phyloP scores from a whole-genome alignment of 352 stramenopile genomes.

The Poterioochromonas sp. region DNA sequence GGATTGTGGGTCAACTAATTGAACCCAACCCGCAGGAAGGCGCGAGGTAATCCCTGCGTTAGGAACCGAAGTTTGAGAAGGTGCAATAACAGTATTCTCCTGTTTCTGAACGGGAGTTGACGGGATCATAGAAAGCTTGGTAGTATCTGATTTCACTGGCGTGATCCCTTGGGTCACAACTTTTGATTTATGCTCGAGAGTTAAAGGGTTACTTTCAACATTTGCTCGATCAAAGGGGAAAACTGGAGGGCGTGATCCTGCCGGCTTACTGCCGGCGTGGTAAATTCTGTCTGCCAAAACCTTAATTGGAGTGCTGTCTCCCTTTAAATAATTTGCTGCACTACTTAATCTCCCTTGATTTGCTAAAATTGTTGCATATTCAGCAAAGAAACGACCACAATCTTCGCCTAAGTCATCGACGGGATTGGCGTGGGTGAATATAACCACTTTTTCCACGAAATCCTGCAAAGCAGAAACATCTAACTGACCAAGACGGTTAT shows the following conservation, averaged over 20 bases:
- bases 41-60: conserved; percentile 4
- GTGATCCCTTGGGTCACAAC: conserved; percentile 52
- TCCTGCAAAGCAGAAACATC: conserved; percentile 77
- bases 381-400: conserved; percentile 72
- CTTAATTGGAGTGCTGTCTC: conserved; percentile 59
- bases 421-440: conserved; percentile 59
- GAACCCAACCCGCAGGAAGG: conserved; percentile 55
- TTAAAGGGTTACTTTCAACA: conserved; percentile 46
- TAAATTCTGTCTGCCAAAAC: conserved; percentile 73
- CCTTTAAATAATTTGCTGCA: conserved; percentile 79
- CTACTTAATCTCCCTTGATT: conserved; percentile 79
- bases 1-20: conserved; percentile 56
- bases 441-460: conserved; percentile 89
- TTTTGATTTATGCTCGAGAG: conserved; percentile 48
- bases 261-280: conserved; percentile 56
- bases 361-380: conserved; percentile 79
- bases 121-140: not conserved
- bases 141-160: conserved; percentile 45
- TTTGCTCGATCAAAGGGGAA: conserved; percentile 58
- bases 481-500: conserved; percentile 34
- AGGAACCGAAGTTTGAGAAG: not conserved
- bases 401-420: conserved; percentile 71
- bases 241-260: conserved; percentile 61
- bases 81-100: conserved; percentile 27
- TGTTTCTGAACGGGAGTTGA: conserved; percentile 30